phyloP scores from a whole-genome alignment of 139 green algal genomes.

The Gonium pectorale region DNA sequence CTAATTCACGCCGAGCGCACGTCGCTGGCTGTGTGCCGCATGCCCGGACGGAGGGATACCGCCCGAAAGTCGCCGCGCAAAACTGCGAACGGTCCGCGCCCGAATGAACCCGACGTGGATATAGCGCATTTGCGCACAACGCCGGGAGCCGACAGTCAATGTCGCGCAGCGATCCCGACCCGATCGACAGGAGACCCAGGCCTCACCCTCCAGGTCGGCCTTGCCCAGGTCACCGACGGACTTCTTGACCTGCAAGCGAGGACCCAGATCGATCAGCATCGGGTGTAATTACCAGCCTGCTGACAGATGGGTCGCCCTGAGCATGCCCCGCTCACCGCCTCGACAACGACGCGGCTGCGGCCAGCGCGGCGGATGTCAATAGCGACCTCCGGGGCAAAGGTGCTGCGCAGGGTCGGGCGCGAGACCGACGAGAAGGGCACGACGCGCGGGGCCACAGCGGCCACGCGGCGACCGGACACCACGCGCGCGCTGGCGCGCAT shows the following conservation, averaged over 20 bases:
- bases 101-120: too few relatives aligned
- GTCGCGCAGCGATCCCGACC: too few relatives aligned
- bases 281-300: too few relatives aligned
- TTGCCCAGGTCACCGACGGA: slow-evolving; percentile 92
- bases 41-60: too few relatives aligned
- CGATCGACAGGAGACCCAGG: too few relatives aligned
- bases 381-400: slow-evolving; percentile 31
- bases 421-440: slow-evolving; percentile 35
- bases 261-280: not conserved
- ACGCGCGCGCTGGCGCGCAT: slow-evolving; percentile 29
- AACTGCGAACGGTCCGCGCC: too few relatives aligned
- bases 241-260: slow-evolving; percentile 76
- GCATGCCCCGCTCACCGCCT: slow-evolving; percentile 35
- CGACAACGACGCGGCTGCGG: slow-evolving; percentile 45
- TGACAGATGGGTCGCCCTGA: too few relatives aligned
- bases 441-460: slow-evolving; percentile 26
- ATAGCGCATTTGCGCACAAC: too few relatives aligned
- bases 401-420: slow-evolving; percentile 11
- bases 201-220: slow-evolving; percentile 96
- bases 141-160: too few relatives aligned
- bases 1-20: too few relatives aligned
- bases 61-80: too few relatives aligned
- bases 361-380: slow-evolving; percentile 23
- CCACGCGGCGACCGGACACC: slow-evolving; percentile 36
- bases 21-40: too few relatives aligned